Evolutionary conservation across 2,329 filamentous ascomycete genomes (phyloP).

Genomic region (Celoporthe dispersa): DNA sequence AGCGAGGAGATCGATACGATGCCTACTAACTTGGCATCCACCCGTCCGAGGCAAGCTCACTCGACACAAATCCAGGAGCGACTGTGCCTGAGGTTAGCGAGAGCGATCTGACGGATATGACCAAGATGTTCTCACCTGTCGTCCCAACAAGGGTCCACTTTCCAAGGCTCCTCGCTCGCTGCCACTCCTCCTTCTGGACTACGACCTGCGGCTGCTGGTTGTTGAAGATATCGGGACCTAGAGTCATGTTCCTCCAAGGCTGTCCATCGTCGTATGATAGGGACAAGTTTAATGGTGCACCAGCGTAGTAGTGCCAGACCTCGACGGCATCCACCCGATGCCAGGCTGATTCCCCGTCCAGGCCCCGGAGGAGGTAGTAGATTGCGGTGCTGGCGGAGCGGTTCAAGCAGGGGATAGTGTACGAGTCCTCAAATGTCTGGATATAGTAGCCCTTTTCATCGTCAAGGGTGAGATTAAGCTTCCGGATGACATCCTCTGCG

Average conservation of each 20-base stretch:
- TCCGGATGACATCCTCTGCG: slow-evolving; percentile 48
- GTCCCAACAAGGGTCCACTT: slow-evolving; percentile 54
- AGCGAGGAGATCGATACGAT: neutral
- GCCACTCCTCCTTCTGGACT: slow-evolving; percentile 49
- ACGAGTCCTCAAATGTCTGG: slow-evolving; percentile 50
- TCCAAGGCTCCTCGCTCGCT: slow-evolving; percentile 49
- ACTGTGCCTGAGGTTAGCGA: slow-evolving; percentile 9
- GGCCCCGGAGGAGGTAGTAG: slow-evolving; percentile 56
- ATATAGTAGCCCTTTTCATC: slow-evolving; percentile 54
- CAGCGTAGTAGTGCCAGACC: slow-evolving; percentile 59
- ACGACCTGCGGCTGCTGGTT: slow-evolving; percentile 50
- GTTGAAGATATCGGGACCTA: slow-evolving; percentile 49
- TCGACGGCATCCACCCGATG: slow-evolving; percentile 55
- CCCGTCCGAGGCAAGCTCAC: slow-evolving; percentile 13
- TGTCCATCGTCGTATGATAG: slow-evolving; percentile 50
- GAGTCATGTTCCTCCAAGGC: slow-evolving; percentile 39
- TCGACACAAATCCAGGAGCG: slow-evolving; percentile 21
- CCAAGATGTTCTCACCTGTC: slow-evolving; percentile 25
- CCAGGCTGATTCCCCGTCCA: slow-evolving; percentile 50
- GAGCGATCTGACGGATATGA: neutral
- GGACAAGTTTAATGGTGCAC: slow-evolving; percentile 52
- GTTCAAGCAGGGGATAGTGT: slow-evolving; percentile 31
- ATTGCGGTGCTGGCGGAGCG: slow-evolving; percentile 54
- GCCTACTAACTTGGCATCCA: slow-evolving; percentile 16
- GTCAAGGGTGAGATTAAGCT: slow-evolving; percentile 48